Evolutionary conservation across 306 rosid genomes (phyloP).

Genomic region (Gillenia trifoliata): DNA sequence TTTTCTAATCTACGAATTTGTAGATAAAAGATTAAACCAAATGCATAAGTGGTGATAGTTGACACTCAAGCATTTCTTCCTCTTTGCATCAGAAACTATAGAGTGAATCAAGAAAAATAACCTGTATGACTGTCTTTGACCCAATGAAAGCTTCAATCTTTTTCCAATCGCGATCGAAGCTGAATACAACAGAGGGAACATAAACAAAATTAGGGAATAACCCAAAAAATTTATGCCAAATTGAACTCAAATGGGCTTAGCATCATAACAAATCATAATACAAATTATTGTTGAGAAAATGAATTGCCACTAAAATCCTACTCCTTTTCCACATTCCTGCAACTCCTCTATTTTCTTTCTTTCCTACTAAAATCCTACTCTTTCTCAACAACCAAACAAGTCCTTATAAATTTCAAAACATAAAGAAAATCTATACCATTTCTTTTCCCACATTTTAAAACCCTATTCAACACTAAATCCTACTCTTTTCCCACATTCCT

Average conservation of each 20-base stretch:
- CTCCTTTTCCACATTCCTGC: background rate
- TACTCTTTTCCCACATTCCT: too few species aligned
- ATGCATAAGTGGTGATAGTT: background rate
- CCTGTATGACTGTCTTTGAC: slow-evolving; percentile 97
- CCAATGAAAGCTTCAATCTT: slow-evolving; percentile 97
- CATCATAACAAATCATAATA: background rate
- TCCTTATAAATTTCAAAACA: background rate
- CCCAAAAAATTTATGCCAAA: background rate
- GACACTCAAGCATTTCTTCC: background rate
- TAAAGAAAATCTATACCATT: background rate
- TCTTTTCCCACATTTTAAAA: background rate
- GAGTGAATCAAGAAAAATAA: slow-evolving; percentile 16
- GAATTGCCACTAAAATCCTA: background rate
- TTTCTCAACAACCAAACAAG: background rate
- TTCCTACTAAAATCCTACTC: background rate
- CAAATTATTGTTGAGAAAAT: background rate
- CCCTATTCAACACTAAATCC: background rate
- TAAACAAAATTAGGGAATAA: background rate
- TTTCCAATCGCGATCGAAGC: slow-evolving; percentile 99
- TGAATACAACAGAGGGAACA: slow-evolving; percentile 21
- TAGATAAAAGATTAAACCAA: background rate
- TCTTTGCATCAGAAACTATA: background rate
- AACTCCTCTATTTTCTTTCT: background rate
- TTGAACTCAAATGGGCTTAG: background rate
- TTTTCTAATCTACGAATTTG: background rate